Conservation (phyloP, 2,329 filamentous ascomycete genomes). For the Colletotrichum paranaense region DNA sequence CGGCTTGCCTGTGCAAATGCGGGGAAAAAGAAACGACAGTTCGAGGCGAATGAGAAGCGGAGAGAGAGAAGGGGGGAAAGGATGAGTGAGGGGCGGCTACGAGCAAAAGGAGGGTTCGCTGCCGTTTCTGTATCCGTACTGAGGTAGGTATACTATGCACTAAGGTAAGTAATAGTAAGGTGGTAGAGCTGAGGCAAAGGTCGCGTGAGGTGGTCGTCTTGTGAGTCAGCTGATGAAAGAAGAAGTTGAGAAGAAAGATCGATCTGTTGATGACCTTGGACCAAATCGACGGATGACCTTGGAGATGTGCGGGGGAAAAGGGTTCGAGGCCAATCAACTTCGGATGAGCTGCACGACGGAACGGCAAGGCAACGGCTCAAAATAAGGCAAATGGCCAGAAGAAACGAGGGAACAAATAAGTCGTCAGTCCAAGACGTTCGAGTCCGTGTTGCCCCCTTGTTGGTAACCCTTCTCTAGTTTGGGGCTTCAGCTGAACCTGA, state of each 20-base stretch:
- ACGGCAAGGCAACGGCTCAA: not conserved
- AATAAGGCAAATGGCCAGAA: not conserved
- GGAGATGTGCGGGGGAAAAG: constrained; percentile 30
- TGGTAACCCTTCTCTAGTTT: not conserved
- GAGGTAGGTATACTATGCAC: not conserved
- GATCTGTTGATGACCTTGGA: not conserved
- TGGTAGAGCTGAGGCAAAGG: no score
- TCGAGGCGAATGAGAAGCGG: constrained; percentile 1
- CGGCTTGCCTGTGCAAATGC: constrained; percentile 18
- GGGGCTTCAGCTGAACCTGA: not conserved
- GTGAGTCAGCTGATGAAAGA: constrained; percentile 30
- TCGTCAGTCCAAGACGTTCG: not conserved
- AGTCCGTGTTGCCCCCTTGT: not conserved
- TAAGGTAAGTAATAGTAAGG: no score
- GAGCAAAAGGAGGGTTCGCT: constrained; percentile 1
- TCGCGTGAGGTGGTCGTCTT: not conserved
- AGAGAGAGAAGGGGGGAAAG: not conserved
- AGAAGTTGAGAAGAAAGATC: not conserved
- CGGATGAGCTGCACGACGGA: constrained; percentile 12
- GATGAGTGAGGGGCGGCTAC: not conserved
- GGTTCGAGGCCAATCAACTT: constrained; percentile 26
- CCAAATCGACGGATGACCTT: not conserved
- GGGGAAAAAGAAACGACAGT: constrained; percentile 13
- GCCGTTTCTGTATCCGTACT: not conserved
- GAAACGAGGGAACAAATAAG: constrained; percentile 14